Conservation (phyloP, 1,139 yeast species). For the Magnusiomyces tetraspermus region DNA sequence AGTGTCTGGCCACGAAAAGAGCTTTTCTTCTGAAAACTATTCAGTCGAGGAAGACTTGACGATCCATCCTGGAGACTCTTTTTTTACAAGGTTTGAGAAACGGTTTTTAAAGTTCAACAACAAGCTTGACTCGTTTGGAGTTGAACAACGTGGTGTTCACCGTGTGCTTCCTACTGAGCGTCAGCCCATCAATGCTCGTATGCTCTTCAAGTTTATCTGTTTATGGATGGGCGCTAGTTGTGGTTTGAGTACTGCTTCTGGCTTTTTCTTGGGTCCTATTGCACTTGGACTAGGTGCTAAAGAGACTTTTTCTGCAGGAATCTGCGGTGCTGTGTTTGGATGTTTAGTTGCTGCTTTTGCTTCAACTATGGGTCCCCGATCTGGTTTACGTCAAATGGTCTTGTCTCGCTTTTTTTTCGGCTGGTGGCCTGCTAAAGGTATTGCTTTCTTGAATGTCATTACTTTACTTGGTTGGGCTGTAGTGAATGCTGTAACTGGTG, state of each 20-base stretch:
- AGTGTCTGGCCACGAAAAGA: neutral
- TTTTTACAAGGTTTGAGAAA: slow-evolving; percentile 12
- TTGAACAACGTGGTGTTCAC: slow-evolving; percentile 76
- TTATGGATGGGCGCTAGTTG: slow-evolving; percentile 82
- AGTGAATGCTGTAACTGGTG: slow-evolving; percentile 77
- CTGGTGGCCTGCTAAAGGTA: slow-evolving; percentile 70
- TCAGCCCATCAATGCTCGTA: slow-evolving; percentile 23
- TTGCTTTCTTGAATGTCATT: slow-evolving; percentile 55
- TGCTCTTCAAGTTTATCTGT: slow-evolving; percentile 51
- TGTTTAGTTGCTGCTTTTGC: slow-evolving; percentile 67
- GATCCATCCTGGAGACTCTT: neutral
- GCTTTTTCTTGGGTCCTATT: slow-evolving; percentile 65
- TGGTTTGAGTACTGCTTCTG: slow-evolving; percentile 76
- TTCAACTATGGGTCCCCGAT: slow-evolving; percentile 75
- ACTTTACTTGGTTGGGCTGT: slow-evolving; percentile 86
- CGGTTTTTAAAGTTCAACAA: slow-evolving; percentile 27
- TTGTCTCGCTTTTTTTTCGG: slow-evolving; percentile 72
- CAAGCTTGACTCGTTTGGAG: slow-evolving; percentile 44
- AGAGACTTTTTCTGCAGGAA: slow-evolving; percentile 52
- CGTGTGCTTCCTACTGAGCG: slow-evolving; percentile 65
- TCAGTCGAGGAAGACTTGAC: neutral
- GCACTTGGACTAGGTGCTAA: slow-evolving; percentile 57
- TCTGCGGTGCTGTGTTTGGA: slow-evolving; percentile 56
- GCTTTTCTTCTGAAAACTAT: neutral
- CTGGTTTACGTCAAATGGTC: slow-evolving; percentile 83